Conservation (phyloP, 805 yeast genomes). For the Saccharomycopsis guyanensis region DNA sequence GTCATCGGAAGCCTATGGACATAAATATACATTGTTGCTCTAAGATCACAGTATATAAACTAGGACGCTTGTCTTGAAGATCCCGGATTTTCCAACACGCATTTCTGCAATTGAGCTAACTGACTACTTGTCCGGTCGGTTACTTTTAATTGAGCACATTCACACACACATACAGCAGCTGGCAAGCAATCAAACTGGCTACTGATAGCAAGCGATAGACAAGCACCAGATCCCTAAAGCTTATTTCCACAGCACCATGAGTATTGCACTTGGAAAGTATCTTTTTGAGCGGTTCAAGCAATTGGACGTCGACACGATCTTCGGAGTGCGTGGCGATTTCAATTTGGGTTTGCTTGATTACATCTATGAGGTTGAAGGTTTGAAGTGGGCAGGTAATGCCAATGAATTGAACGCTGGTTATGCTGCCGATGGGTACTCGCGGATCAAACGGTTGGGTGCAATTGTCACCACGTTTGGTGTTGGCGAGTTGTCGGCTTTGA, state of each 20-base stretch:
- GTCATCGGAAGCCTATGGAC: too few species aligned
- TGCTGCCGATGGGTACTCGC: constrained; percentile 84
- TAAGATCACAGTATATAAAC: too few species aligned
- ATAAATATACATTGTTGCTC: too few species aligned
- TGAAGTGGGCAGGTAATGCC: constrained; percentile 77
- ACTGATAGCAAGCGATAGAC: too few species aligned
- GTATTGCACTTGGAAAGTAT: constrained; percentile 64
- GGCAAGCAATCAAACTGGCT: too few species aligned
- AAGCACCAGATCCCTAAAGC: too few species aligned
- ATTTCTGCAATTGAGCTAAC: too few species aligned
- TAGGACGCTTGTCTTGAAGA: too few species aligned
- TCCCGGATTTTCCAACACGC: too few species aligned
- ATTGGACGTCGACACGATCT: constrained; percentile 60
- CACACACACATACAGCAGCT: too few species aligned
- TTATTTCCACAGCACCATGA: background rate
- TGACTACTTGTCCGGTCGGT: too few species aligned
- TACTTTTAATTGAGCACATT: too few species aligned
- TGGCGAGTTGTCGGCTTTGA: constrained; percentile 78
- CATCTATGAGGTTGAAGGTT: constrained; percentile 42
- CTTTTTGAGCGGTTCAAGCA: constrained; percentile 74
- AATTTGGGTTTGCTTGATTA: constrained; percentile 63
- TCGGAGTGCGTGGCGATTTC: constrained; percentile 80
- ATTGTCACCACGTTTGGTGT: constrained; percentile 76
- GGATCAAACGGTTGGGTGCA: constrained; percentile 57
- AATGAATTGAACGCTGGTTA: constrained; percentile 88